A percentile compares a stretch with the other conserved stretches of the same genome.
Conservation (phyloP, 495 filamentous ascomycete genomes). For the Penicillium mononematosum region DNA sequence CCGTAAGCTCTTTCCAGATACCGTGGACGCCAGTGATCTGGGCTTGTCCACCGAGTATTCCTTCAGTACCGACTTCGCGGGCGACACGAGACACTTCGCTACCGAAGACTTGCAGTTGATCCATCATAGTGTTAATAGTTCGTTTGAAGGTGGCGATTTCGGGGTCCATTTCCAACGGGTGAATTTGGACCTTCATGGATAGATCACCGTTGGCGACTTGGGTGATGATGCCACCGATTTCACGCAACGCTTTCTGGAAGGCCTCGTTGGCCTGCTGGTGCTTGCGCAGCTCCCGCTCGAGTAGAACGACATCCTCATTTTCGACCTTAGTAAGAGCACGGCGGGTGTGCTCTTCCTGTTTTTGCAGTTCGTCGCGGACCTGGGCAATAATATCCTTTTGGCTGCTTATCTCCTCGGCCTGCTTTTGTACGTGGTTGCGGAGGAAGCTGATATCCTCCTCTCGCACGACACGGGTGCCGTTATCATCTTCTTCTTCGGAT, state of each 20-base stretch:
- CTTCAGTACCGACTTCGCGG: slow-evolving; percentile 96
- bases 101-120: slow-evolving; percentile 95
- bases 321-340: slow-evolving; percentile 57
- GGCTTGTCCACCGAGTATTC: slow-evolving; percentile 94
- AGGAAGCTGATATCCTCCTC: slow-evolving; percentile 70
- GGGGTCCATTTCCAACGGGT: slow-evolving; percentile 95
- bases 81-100: slow-evolving; percentile 96
- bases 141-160: slow-evolving; percentile 99
- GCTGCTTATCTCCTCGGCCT: slow-evolving; percentile 72
- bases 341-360: slow-evolving; percentile 61
- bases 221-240: slow-evolving; percentile 96
- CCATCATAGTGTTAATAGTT: slow-evolving; percentile 97
- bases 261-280: slow-evolving; percentile 98
- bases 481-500: slow-evolving; percentile 43
- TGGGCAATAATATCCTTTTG: slow-evolving; percentile 69
- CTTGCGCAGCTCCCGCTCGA: slow-evolving; percentile 92
- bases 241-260: slow-evolving; percentile 93
- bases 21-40: slow-evolving; percentile 92
- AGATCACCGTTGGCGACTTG: slow-evolving; percentile 94
- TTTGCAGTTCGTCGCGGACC: slow-evolving; percentile 63
- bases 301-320: slow-evolving; percentile 60
- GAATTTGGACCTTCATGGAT: slow-evolving; percentile 96
- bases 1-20: slow-evolving; percentile 96
- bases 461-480: slow-evolving; percentile 49
- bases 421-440: slow-evolving; percentile 73